These are phyloP conservation scores for Aspergillus hancockii DNA, from an alignment of 495 filamentous ascomycete genomes.

Conservation along the genomic window DNA sequence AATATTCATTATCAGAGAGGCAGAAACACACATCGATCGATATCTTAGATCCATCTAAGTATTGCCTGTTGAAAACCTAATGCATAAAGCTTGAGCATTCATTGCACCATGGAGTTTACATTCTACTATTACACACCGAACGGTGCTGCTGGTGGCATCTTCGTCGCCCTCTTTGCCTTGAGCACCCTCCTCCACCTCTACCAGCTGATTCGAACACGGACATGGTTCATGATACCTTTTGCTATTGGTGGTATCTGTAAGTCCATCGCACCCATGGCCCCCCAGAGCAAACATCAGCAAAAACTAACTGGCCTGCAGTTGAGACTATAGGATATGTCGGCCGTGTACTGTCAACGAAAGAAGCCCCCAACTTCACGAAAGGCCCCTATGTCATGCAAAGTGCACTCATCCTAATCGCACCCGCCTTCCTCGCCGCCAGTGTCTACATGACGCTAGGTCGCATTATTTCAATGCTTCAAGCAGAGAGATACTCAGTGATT, in stretches of 20 bases:
- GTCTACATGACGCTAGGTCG: constrained; percentile 60
- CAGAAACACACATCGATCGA: too few species aligned
- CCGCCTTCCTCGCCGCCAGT: constrained; percentile 54
- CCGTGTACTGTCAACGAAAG: constrained; percentile 32
- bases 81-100: background rate
- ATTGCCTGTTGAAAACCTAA: background rate
- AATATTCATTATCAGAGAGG: background rate
- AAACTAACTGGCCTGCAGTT: constrained; percentile 16
- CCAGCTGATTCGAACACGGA: constrained; percentile 42
- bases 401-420: constrained; percentile 52
- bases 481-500: constrained; percentile 41
- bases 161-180: constrained; percentile 48
- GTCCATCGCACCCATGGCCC: too few species aligned
- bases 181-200: constrained; percentile 45
- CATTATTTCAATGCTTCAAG: constrained; percentile 46
- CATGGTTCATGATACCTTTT: constrained; percentile 60
- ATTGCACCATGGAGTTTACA: constrained; percentile 18
- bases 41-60: background rate
- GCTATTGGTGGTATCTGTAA: constrained; percentile 53
- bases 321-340: constrained; percentile 45
- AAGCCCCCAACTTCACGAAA: constrained; percentile 30
- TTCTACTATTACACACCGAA: constrained; percentile 53
- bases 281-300: too few species aligned
- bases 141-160: constrained; percentile 49
- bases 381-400: constrained; percentile 53